These are phyloP conservation scores for Vicia villosa DNA, from an alignment of 306 rosid species.

Conservation along the genomic window DNA sequence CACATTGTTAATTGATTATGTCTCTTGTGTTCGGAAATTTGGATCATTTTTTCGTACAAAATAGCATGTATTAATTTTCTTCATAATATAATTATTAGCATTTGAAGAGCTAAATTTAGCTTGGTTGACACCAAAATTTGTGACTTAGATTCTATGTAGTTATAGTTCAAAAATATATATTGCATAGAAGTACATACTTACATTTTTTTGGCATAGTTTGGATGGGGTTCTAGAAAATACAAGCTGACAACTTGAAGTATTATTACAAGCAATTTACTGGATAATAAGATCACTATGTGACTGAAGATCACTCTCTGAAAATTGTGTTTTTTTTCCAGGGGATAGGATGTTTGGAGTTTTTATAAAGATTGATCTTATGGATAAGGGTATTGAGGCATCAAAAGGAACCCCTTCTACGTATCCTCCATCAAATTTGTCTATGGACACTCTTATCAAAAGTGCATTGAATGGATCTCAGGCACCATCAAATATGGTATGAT, in stretches of 20 bases:
- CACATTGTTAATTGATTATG: neutral
- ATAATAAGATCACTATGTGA: slow-evolving; percentile 25
- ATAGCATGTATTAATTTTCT: too few species aligned
- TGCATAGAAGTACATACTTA: neutral
- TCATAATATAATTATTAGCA: neutral
- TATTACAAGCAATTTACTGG: slow-evolving; percentile 12
- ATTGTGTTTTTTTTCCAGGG: slow-evolving; percentile 54
- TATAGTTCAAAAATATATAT: slow-evolving; percentile 12
- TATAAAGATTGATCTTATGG: slow-evolving; percentile 99
- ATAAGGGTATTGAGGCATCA: slow-evolving; percentile 84
- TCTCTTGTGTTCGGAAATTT: too few species aligned
- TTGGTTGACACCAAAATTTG: slow-evolving; percentile 5
- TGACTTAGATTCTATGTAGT: slow-evolving; percentile 9
- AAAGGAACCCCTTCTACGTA: slow-evolving; percentile 52
- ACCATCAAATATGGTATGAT: slow-evolving; percentile 58
- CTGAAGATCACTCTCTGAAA: slow-evolving; percentile 30
- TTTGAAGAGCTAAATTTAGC: neutral
- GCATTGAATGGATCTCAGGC: slow-evolving; percentile 52
- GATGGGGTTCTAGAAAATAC: neutral
- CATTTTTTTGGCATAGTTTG: slow-evolving; percentile 24
- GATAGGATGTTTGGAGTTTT: slow-evolving; percentile 96
- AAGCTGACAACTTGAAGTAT: slow-evolving; percentile 8
- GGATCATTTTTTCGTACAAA: too few species aligned
- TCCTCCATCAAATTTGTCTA: slow-evolving; percentile 42
- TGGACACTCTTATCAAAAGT: slow-evolving; percentile 49